Evolutionary conservation across 2,329 filamentous ascomycete species (phyloP), one percentile per base, ranked within the genome.

Genomic region (Xylariaceae sp.): DNA sequence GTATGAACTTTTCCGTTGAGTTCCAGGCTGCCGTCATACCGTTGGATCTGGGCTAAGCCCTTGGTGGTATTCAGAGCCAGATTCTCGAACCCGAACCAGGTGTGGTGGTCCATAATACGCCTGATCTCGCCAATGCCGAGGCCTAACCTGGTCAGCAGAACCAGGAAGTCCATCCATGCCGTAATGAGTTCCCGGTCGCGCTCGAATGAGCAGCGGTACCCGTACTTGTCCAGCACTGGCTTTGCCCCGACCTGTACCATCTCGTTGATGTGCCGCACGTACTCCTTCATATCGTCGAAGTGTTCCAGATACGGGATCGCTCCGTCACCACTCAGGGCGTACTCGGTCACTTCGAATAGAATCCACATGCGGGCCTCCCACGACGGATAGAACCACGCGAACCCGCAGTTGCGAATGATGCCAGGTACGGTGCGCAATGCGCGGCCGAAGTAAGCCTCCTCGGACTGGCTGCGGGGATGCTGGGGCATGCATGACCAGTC

Each of bases 311-410:
- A 2, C 15, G 8, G 9, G 3, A 29, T 2, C 9, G 10, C 26
- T 5, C 19, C 24, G 15, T 29, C 29, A 15, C 15, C 18, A 0
- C 38, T 43, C 2, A 43, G 30, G 9, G 4, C 10, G 12, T 36
- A 29, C 24, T 43, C 38, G 12, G 38, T 32, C 9, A 41, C 32
- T 21, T 40, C 40, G 18, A 47, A 51, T 15, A 51, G 36, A 22
- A 52, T 52, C 47, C 49, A 52, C 22, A 51, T 19, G 23, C 46
- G 43, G 9, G 49, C 39, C 35, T 51, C 27, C 36, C 47, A 53
- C 6, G 39, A 38, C 1, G 49, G 46, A 33, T 53, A 51, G 22
- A 38, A 46, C 22, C 41, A 50, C 13, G 30, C 39, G 28, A 53
- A 52, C 16, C 44, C 47, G 29, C 38, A 37, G 18, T 53, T 49